These are phyloP conservation scores for Zelopaecilomyces penicillatus DNA, from an alignment of 2,329 filamentous ascomycete species.

Conservation along the genomic window DNA sequence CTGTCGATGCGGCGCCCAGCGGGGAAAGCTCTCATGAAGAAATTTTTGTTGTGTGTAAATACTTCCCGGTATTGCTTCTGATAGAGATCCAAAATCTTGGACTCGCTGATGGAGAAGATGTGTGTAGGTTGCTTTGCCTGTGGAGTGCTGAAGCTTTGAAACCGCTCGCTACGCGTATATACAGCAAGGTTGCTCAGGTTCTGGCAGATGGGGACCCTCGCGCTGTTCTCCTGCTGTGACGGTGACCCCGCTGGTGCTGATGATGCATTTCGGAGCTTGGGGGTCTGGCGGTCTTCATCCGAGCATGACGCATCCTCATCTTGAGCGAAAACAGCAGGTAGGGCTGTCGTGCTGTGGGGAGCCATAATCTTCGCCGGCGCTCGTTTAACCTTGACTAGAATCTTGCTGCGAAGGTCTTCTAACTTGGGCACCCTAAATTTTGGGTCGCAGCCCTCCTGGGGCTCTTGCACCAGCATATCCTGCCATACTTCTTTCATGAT, in stretches of 20 bases:
- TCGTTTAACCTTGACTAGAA: constrained; percentile 74
- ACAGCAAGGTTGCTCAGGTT: constrained; percentile 67
- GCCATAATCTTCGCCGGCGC: constrained; percentile 28
- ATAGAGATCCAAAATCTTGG: constrained; percentile 53
- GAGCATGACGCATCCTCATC: constrained; percentile 34
- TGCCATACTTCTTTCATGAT: constrained; percentile 91
- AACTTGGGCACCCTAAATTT: constrained; percentile 57
- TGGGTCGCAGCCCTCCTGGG: constrained; percentile 42
- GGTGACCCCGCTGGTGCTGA: constrained; percentile 3
- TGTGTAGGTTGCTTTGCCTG: constrained; percentile 50
- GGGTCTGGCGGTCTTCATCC: constrained; percentile 32
- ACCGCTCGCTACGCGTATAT: constrained; percentile 81
- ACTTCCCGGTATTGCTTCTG: constrained; percentile 62
- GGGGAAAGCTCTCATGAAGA: constrained; percentile 89
- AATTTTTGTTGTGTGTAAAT: constrained; percentile 78
- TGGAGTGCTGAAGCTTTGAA: constrained; percentile 61
- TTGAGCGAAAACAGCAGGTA: constrained; percentile 18
- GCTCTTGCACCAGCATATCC: constrained; percentile 58
- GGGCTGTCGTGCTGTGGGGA: constrained; percentile 23
- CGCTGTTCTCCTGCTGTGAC: constrained; percentile 16
- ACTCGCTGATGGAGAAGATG: constrained; percentile 86
- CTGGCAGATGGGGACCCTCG: constrained; percentile 57
- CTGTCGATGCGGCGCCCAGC: constrained; percentile 70
- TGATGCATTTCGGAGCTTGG: neutral
- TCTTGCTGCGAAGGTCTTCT: constrained; percentile 66